Conservation (phyloP, 108 stramenopile species). For the Cyclotella sp. region DNA sequence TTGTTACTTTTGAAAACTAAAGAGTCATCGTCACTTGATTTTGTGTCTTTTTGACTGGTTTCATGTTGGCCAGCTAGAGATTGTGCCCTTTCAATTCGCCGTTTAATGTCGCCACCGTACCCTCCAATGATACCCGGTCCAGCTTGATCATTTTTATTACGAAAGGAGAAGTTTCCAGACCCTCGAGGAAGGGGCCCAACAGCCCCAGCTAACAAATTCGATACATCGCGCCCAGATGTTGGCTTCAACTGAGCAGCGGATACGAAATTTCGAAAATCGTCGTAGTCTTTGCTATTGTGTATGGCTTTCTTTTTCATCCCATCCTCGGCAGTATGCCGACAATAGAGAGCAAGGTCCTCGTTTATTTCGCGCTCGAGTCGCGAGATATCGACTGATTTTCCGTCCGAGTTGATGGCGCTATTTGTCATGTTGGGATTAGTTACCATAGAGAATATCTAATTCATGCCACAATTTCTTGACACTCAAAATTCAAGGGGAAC, state of each 20-base stretch:
- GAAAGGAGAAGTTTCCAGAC: not conserved
- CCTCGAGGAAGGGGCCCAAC: conserved; percentile 15
- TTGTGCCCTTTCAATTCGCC: conserved; percentile 14
- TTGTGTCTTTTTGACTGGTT: conserved; percentile 6
- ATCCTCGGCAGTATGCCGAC: conserved; percentile 37
- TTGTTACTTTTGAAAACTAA: not conserved
- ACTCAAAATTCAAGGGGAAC: no score
- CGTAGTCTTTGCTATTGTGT: conserved; percentile 43
- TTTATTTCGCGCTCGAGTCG: conserved; percentile 43
- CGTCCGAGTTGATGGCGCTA: conserved; percentile 29
- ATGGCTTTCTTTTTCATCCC: conserved; percentile 53
- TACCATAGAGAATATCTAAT: not conserved
- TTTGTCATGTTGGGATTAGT: conserved; percentile 1
- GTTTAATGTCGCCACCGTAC: conserved; percentile 18
- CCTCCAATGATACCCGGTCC: conserved; percentile 22
- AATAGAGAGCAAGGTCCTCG: conserved; percentile 35
- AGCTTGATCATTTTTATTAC: not conserved
- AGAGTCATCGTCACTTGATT: not conserved
- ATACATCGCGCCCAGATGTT: conserved; percentile 34
- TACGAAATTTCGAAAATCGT: conserved; percentile 50
- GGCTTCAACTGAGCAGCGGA: conserved; percentile 50
- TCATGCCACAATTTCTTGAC: not conserved
- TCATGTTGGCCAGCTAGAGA: not conserved
- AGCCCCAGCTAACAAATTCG: conserved; percentile 36
- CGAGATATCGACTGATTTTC: conserved; percentile 31